phyloP scores from a whole-genome alignment of 176 grass and related monocot species.

The Miscanthus lutarioriparius region DNA sequence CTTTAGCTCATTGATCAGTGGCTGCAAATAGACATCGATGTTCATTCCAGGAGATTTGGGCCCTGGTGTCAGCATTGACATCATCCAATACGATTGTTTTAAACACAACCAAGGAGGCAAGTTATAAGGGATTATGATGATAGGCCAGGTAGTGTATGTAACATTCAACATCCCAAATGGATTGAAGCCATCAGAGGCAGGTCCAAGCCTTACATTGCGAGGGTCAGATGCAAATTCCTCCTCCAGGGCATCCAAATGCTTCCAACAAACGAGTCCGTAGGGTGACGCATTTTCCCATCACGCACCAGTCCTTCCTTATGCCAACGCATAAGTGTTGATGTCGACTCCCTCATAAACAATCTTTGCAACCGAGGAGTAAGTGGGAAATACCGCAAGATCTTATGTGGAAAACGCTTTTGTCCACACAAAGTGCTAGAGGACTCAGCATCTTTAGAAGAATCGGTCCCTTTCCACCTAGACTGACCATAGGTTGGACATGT shows the following conservation, averaged over 20 bases:
- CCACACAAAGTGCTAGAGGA: neutral
- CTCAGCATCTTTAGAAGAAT: neutral
- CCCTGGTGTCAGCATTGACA: neutral
- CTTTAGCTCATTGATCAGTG: neutral
- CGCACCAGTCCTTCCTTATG: neutral
- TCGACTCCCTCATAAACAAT: neutral
- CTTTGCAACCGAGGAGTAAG: neutral
- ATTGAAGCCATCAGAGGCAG: neutral
- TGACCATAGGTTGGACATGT: neutral
- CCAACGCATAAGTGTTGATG: neutral
- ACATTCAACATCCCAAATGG: neutral
- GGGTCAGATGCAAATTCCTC: neutral
- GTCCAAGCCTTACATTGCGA: neutral
- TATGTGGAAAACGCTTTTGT: neutral
- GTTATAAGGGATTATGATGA: neutral
- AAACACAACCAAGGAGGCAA: constrained; percentile 2
- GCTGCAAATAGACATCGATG: neutral
- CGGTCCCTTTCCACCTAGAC: neutral
- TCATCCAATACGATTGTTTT: neutral
- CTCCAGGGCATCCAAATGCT: neutral
- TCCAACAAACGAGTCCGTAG: neutral
- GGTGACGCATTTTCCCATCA: neutral
- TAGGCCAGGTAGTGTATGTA: neutral
- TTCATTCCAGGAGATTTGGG: neutral
- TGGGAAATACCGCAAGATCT: neutral